These are phyloP conservation scores for Pycnococcus provasolii DNA, from an alignment of 139 green algal species.

Conservation along the genomic window DNA sequence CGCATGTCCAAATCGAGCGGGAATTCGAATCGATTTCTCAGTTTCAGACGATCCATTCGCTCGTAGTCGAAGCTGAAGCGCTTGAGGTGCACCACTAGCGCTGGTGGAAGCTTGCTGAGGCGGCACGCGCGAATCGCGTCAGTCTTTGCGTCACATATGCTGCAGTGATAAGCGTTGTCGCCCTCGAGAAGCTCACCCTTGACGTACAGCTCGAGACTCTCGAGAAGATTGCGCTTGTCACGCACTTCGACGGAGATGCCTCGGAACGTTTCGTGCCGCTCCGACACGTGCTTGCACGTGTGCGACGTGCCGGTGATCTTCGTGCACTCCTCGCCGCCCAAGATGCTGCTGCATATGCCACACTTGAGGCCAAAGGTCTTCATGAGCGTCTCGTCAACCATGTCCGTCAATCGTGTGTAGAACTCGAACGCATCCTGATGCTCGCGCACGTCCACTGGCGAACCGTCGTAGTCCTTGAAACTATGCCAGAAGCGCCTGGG, in stretches of 20 bases:
- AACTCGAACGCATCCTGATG: conserved; percentile 91
- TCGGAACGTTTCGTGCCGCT: conserved; percentile 68
- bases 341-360: no score
- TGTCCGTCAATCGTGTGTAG: conserved; percentile 57
- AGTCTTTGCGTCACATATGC: conserved; percentile 51
- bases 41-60: conserved; percentile 60
- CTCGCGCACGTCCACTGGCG: conserved; percentile 68
- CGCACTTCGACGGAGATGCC: conserved; percentile 46
- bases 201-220: conserved; percentile 56
- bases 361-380: not conserved
- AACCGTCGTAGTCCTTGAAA: conserved; percentile 80
- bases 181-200: conserved; percentile 79
- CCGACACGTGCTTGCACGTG: conserved; percentile 33
- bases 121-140: conserved; percentile 9
- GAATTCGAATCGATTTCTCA: conserved; percentile 75
- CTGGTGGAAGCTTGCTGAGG: conserved; percentile 22
- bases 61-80: conserved; percentile 40
- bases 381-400: conserved; percentile 37
- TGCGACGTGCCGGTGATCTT: no score
- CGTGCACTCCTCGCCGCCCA: no score
- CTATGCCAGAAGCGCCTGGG: conserved; percentile 63
- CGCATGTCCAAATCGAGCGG: conserved; percentile 69
- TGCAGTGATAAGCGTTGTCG: conserved; percentile 80
- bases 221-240: conserved; percentile 53
- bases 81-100: conserved; percentile 33